Conservation (phyloP, 371 early-diverging fungal genomes). For the Enterospora canceri region DNA sequence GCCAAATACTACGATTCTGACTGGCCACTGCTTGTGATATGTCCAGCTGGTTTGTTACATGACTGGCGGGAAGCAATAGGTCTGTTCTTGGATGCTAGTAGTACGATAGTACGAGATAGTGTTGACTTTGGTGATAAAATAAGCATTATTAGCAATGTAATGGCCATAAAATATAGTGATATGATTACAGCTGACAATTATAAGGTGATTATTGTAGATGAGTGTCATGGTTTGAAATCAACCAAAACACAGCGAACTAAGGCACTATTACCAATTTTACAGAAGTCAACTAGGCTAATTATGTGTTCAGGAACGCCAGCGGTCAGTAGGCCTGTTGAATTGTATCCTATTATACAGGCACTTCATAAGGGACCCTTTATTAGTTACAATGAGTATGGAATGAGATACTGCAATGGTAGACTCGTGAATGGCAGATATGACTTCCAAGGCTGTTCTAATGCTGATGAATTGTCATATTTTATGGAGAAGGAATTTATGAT, state of each 20-base stretch:
- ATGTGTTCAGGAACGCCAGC: conserved; percentile 60
- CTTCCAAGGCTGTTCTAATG: conserved; percentile 58
- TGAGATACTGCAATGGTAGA: conserved; percentile 59
- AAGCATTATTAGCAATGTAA: conserved; percentile 44
- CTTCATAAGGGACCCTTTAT: conserved; percentile 56
- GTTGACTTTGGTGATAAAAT: conserved; percentile 28
- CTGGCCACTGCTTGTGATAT: conserved; percentile 61
- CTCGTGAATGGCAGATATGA: conserved; percentile 37
- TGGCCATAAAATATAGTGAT: conserved; percentile 27
- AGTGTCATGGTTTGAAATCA: conserved; percentile 61
- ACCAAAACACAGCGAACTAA: conserved; percentile 57
- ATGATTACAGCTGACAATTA: conserved; percentile 5
- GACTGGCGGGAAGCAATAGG: conserved; percentile 59
- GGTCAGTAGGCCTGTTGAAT: conserved; percentile 60
- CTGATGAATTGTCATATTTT: conserved; percentile 59
- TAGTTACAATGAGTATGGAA: conserved; percentile 55
- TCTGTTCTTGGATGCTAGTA: conserved; percentile 55
- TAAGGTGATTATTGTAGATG: conserved; percentile 53
- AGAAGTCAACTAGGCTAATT: conserved; percentile 54
- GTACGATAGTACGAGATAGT: conserved; percentile 14
- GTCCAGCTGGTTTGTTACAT: conserved; percentile 58
- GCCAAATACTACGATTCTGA: conserved; percentile 58
- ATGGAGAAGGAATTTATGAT: conserved; percentile 59
- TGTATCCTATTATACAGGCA: conserved; percentile 59
- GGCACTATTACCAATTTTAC: conserved; percentile 57